phyloP scores from a whole-genome alignment of 345 rosid genomes.

The Erysimum cheiranthoides region DNA sequence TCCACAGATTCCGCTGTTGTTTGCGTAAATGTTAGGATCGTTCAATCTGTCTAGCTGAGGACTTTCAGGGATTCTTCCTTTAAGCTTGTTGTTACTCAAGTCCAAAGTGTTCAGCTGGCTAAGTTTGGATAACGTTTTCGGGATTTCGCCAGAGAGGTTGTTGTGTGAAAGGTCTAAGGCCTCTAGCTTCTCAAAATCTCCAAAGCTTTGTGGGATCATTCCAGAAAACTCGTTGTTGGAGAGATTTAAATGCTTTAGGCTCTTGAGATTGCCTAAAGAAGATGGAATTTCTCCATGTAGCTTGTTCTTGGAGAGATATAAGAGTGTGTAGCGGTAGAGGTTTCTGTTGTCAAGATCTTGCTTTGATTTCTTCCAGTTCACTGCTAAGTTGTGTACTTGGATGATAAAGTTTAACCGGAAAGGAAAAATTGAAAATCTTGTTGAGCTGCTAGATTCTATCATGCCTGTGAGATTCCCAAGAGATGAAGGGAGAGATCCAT shows the following conservation, averaged over 20 bases:
- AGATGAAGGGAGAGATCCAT: conserved; percentile 43
- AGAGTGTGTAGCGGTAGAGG: conserved; percentile 37
- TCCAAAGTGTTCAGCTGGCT: conserved; percentile 31
- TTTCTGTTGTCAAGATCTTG: conserved; percentile 40
- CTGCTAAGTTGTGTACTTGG: conserved; percentile 35
- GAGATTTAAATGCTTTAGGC: conserved; percentile 45
- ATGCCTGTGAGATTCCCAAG: conserved; percentile 49
- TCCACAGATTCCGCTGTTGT: conserved; percentile 50
- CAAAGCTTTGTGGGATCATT: conserved; percentile 41
- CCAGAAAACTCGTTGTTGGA: conserved; percentile 49
- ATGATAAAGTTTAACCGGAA: background rate
- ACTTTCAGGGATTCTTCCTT: conserved; percentile 44
- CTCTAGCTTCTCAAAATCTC: conserved; percentile 41
- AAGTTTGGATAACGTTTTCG: conserved; percentile 42
- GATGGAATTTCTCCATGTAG: conserved; percentile 48
- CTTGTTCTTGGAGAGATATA: conserved; percentile 52
- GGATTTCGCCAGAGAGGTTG: conserved; percentile 45
- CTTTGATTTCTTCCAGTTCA: conserved; percentile 48
- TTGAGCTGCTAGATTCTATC: conserved; percentile 11
- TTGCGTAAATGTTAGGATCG: conserved; percentile 47
- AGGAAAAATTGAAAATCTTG: background rate
- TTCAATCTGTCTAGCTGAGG: conserved; percentile 50
- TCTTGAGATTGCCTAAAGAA: conserved; percentile 44
- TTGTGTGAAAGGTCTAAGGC: conserved; percentile 52
- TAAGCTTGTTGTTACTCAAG: conserved; percentile 52